Conservation (phyloP, 345 rosid genomes). For the Melaleuca alternifolia region DNA sequence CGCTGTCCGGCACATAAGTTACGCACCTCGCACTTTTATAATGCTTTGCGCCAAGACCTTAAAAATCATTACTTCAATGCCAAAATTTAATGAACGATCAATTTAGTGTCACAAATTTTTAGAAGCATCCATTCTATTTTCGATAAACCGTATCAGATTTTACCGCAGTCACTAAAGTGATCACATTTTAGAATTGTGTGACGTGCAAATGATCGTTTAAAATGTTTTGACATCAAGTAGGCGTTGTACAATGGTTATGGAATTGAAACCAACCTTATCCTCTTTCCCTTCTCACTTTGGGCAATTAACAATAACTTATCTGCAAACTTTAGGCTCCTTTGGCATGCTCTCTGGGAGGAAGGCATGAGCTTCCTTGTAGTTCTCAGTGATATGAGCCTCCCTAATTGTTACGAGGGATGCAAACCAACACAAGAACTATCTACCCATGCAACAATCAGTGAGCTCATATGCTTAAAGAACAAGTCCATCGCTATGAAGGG, state of each 20-base stretch:
- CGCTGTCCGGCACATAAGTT: background rate
- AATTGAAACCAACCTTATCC: background rate
- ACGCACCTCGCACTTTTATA: background rate
- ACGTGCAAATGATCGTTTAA: background rate
- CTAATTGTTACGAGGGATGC: background rate
- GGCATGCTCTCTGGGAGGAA: background rate
- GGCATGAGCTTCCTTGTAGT: background rate
- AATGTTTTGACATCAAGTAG: background rate
- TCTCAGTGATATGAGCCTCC: background rate
- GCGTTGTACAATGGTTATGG: rapidly evolving
- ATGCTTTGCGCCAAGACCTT: background rate
- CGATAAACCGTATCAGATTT: rapidly evolving
- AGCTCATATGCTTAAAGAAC: background rate
- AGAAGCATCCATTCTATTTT: background rate
- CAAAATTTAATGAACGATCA: background rate
- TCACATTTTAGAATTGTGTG: no score
- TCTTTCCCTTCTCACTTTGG: background rate
- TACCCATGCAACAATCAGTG: background rate
- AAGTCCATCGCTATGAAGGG: background rate
- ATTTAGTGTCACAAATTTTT: background rate
- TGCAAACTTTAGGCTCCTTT: background rate
- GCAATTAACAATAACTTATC: background rate
- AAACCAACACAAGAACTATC: background rate
- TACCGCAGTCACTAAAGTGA: no score
- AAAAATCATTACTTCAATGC: background rate